Conservation (phyloP, 2,329 filamentous ascomycete genomes). For the Davidsoniella neocaledoniae region DNA sequence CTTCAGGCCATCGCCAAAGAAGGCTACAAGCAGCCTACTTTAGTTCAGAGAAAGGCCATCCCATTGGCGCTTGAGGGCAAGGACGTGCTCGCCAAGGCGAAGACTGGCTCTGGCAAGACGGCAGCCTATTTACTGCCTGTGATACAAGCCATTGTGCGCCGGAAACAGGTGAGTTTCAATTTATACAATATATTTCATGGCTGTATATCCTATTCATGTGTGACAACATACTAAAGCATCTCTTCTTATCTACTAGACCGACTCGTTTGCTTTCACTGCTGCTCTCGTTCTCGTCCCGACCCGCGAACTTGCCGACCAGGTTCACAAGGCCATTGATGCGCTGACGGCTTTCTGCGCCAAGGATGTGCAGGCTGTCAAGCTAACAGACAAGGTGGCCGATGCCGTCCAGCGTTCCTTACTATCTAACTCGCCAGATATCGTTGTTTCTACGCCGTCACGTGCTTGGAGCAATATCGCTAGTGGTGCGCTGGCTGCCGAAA, state of each 20-base stretch:
- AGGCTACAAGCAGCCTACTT: constrained; percentile 72
- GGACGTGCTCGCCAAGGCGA: constrained; percentile 81
- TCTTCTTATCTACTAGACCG: constrained; percentile 19
- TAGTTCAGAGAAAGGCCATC: constrained; percentile 74
- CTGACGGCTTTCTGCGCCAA: constrained; percentile 74
- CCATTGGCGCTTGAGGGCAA: constrained; percentile 74
- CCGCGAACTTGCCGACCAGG: constrained; percentile 83
- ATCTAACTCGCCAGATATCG: constrained; percentile 70
- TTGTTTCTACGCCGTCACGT: constrained; percentile 80
- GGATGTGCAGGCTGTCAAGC: constrained; percentile 64
- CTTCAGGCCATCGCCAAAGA: constrained; percentile 74
- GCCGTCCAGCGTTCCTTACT: constrained; percentile 76
- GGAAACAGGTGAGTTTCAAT: constrained; percentile 41
- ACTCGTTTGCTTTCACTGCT: constrained; percentile 39
- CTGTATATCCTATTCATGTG: too few relatives aligned
- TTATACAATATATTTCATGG: background rate
- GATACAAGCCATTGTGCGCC: constrained; percentile 66
- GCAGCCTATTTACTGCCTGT: constrained; percentile 87
- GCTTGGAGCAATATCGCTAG: constrained; percentile 57
- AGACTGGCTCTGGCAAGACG: constrained; percentile 93
- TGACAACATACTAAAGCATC: constrained; percentile 5
- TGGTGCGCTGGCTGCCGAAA: constrained; percentile 47
- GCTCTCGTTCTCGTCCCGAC: constrained; percentile 89
- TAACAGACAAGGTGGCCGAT: constrained; percentile 81
- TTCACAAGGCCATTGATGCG: constrained; percentile 59